phyloP scores from a whole-genome alignment of 2,329 filamentous ascomycete species.

The Paraconiothyrium brasiliense region DNA sequence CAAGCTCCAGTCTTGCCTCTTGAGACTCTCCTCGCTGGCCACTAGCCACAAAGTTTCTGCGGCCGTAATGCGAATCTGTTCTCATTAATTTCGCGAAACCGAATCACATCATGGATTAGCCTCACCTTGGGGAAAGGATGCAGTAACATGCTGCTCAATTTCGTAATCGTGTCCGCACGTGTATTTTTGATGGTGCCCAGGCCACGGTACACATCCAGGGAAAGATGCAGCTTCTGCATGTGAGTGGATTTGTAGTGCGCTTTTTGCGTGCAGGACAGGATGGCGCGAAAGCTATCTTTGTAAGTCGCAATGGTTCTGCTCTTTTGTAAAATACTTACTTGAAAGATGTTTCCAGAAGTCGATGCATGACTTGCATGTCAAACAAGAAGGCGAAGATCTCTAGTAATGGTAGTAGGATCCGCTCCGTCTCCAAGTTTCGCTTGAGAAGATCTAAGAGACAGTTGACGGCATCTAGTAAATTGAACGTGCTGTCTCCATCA shows the following conservation, averaged over 20 bases:
- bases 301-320: background rate
- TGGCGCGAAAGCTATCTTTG: conserved; percentile 58
- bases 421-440: conserved; percentile 63
- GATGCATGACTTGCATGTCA: conserved; percentile 55
- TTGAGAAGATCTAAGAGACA: conserved; percentile 43
- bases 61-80: conserved; percentile 46
- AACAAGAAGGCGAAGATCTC: conserved; percentile 79
- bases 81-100: conserved; percentile 14
- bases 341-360: conserved; percentile 57
- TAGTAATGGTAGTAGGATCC: conserved; percentile 77
- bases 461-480: conserved; percentile 35
- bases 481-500: conserved; percentile 23
- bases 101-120: background rate
- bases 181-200: conserved; percentile 66
- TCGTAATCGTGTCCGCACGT: conserved; percentile 68
- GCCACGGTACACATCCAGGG: conserved; percentile 79
- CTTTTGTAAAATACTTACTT: conserved; percentile 55
- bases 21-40: conserved; percentile 46
- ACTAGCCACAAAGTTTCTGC: conserved; percentile 54
- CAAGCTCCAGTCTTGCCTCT: conserved; percentile 48
- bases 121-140: conserved; percentile 83
- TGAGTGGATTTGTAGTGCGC: conserved; percentile 85
- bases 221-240: conserved; percentile 81
- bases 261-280: conserved; percentile 78
- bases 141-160: conserved; percentile 75